A percentile compares a stretch with the other conserved stretches of the same genome.
phyloP scores from a whole-genome alignment of 2,329 filamentous ascomycete genomes.

The Simplicillium aogashimaense region DNA sequence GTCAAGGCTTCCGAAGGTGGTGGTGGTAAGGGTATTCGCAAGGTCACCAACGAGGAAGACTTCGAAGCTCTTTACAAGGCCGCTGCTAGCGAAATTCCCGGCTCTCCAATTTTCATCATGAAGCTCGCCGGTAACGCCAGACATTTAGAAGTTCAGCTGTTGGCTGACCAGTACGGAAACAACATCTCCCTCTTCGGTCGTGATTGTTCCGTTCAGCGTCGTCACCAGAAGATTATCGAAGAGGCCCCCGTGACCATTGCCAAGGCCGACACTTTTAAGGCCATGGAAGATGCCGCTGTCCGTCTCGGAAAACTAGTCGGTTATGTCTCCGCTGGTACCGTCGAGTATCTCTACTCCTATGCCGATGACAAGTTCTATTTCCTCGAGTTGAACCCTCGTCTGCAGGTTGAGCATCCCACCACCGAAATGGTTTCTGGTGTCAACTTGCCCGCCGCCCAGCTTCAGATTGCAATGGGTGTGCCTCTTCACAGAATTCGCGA shows the following conservation, averaged over 20 bases:
- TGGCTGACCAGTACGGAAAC: constrained; percentile 98
- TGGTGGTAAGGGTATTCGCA: constrained; percentile 98
- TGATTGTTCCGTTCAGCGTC: constrained; percentile 96
- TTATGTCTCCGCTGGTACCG: constrained; percentile 96
- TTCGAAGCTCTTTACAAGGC: constrained; percentile 89
- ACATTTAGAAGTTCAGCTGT: constrained; percentile 92
- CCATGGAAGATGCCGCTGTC: constrained; percentile 95
- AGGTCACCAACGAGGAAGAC: constrained; percentile 75
- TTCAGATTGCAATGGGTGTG: constrained; percentile 98
- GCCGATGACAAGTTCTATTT: constrained; percentile 99
- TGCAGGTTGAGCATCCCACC: constrained; percentile 98
- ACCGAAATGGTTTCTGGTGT: constrained; percentile 99
- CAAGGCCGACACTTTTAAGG: constrained; percentile 77
- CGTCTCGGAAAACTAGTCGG: constrained; percentile 89
- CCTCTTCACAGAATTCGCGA: constrained; percentile 92
- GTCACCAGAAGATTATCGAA: constrained; percentile 99
- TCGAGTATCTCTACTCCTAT: constrained; percentile 98
- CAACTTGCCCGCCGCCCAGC: constrained; percentile 91
- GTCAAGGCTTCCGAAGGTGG: constrained; percentile 99
- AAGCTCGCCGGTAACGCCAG: constrained; percentile 94
- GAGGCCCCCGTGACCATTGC: constrained; percentile 97
- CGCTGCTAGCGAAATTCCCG: constrained; percentile 92
- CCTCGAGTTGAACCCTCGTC: constrained; percentile 94
- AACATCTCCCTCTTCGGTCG: constrained; percentile 98
- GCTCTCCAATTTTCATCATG: constrained; percentile 99